Conservation (phyloP, 2,329 filamentous ascomycete genomes). For the Orbilia brochopaga region DNA sequence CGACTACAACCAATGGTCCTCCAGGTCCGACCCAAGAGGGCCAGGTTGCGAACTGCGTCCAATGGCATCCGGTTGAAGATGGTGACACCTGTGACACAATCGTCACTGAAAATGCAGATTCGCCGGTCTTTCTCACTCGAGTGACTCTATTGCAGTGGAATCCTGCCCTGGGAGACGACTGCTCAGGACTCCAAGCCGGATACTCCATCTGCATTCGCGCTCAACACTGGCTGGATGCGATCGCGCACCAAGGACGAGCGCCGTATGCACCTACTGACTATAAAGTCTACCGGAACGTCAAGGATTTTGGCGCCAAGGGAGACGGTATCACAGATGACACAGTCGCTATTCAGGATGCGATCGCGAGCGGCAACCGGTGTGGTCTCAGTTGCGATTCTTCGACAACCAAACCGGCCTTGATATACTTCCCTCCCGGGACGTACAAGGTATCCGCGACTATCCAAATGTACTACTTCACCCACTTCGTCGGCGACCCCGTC, state of each 20-base stretch:
- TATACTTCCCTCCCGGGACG: conserved; percentile 86
- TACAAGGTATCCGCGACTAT: conserved; percentile 82
- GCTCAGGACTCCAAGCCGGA: conserved; percentile 6
- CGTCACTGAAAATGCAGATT: not conserved
- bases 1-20: conserved; percentile 1
- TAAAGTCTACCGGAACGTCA: conserved; percentile 45
- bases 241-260: conserved; percentile 36
- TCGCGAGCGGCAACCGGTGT: conserved; percentile 76
- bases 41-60: conserved; percentile 3
- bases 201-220: not conserved
- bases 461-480: conserved; percentile 88
- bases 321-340: conserved; percentile 74
- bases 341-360: conserved; percentile 75
- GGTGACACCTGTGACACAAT: conserved; percentile 17
- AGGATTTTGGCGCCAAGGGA: conserved; percentile 43
- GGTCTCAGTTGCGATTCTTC: conserved; percentile 80
- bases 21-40: conserved; percentile 7
- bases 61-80: conserved; percentile 1
- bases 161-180: conserved; percentile 13
- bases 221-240: conserved; percentile 33
- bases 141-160: conserved; percentile 18
- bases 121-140: not conserved
- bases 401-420: conserved; percentile 80
- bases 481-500: conserved; percentile 76
- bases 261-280: conserved; percentile 34